These are phyloP conservation scores for Camelina hispida DNA, from an alignment of 345 rosid species.

Conservation along the genomic window DNA sequence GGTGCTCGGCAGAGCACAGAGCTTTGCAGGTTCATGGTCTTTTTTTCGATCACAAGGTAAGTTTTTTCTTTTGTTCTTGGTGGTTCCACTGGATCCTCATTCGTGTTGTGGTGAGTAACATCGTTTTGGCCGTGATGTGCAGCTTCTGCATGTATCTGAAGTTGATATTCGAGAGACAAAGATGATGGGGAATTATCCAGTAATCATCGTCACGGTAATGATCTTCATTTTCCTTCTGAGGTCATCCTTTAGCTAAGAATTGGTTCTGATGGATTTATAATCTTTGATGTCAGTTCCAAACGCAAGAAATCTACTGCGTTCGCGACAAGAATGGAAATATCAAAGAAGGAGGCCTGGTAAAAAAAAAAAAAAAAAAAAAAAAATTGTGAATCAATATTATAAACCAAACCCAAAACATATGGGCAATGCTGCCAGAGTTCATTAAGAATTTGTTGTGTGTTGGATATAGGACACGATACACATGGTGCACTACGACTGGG, in stretches of 20 bases:
- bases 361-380: too few relatives aligned
- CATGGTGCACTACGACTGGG: slow-evolving; percentile 82
- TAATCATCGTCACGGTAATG: slow-evolving; percentile 73
- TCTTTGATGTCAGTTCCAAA: slow-evolving; percentile 68
- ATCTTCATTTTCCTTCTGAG: slow-evolving; percentile 16
- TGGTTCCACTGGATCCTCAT: not conserved
- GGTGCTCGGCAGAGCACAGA: slow-evolving; percentile 77
- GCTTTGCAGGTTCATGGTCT: slow-evolving; percentile 71
- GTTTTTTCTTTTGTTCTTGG: slow-evolving; percentile 9
- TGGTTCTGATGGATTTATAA: slow-evolving; percentile 30
- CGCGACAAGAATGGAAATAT: slow-evolving; percentile 73
- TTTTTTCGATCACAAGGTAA: slow-evolving; percentile 86
- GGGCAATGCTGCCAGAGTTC: not conserved
- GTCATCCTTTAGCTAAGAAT: slow-evolving; percentile 6
- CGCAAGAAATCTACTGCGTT: slow-evolving; percentile 85
- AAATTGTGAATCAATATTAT: not conserved
- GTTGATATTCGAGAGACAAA: slow-evolving; percentile 85
- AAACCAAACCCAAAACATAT: not conserved
- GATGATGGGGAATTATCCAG: slow-evolving; percentile 90
- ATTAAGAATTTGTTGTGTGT: not conserved
- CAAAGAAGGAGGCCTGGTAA: slow-evolving; percentile 90
- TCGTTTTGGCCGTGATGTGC: slow-evolving; percentile 27
- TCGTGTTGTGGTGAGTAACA: slow-evolving; percentile 23
- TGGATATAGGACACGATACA: slow-evolving; percentile 80
- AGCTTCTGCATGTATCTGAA: slow-evolving; percentile 92